A percentile compares a stretch with the other conserved stretches of the same genome.
Evolutionary conservation across 768 basidiomycete genomes (phyloP).

Genomic region (Serendipita sp.): DNA sequence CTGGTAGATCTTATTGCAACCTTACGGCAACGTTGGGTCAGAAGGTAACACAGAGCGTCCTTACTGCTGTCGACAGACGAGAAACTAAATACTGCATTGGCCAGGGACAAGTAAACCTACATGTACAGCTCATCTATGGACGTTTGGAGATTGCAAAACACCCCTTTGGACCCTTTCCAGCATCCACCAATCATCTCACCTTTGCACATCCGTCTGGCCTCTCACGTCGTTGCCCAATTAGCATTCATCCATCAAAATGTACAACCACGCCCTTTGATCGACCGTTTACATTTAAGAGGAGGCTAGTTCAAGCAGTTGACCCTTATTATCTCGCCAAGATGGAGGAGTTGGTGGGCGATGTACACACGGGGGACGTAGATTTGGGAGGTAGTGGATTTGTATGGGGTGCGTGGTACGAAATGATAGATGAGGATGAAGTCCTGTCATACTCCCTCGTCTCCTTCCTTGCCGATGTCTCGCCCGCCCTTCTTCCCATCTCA

Average conservation of each 20-base stretch:
- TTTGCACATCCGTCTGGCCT: background rate
- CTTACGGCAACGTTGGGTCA: background rate
- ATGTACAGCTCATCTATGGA: background rate
- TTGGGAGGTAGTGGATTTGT: background rate
- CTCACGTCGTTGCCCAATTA: background rate
- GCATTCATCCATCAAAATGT: constrained; percentile 3
- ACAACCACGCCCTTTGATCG: background rate
- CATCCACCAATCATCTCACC: background rate
- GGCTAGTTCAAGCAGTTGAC: background rate
- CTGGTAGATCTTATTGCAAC: background rate
- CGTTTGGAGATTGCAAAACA: background rate
- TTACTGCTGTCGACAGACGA: background rate
- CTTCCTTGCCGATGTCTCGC: background rate
- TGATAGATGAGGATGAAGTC: background rate
- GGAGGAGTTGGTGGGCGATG: background rate
- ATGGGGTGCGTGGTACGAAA: constrained; percentile 1
- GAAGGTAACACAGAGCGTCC: background rate
- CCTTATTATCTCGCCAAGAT: background rate
- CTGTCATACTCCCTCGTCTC: background rate
- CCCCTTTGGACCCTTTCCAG: background rate
- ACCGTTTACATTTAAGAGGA: background rate
- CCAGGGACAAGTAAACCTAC: background rate
- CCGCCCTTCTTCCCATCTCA: background rate
- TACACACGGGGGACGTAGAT: background rate
- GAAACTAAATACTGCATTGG: no score